Percentiles rank a stretch among this genome's conserved stretches.
Conservation (phyloP, 108 stramenopile genomes). For the Cyclostephanos invisitatus region DNA sequence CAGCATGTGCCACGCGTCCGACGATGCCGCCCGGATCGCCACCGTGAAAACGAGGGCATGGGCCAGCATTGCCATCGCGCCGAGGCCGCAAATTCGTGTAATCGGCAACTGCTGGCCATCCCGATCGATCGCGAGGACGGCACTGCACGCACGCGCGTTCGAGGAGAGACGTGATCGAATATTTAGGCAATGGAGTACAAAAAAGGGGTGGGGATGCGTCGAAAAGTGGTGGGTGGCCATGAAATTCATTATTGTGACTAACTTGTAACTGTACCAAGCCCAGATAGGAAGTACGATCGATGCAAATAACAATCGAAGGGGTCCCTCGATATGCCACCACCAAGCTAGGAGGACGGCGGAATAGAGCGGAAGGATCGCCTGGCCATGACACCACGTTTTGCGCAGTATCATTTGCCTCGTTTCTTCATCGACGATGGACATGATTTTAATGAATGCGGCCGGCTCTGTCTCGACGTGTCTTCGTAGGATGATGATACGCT, state of each 20-base stretch:
- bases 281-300: constrained; percentile 24
- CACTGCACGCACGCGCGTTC: too few species aligned
- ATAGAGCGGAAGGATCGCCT: constrained; percentile 27
- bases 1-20: constrained; percentile 21
- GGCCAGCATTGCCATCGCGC: constrained; percentile 10
- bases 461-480: too few species aligned
- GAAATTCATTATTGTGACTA: not conserved
- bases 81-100: constrained; percentile 8
- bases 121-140: constrained; percentile 12
- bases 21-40: constrained; percentile 4
- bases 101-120: not conserved
- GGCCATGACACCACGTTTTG: constrained; percentile 49
- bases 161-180: not conserved
- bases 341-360: constrained; percentile 19
- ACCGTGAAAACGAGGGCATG: constrained; percentile 22
- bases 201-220: not conserved
- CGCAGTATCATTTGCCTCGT: constrained; percentile 29
- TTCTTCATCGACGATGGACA: constrained; percentile 31
- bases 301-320: constrained; percentile 18
- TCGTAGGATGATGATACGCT: too few species aligned
- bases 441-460: too few species aligned
- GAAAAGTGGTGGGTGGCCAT: too few species aligned
- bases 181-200: not conserved
- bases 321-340: constrained; percentile 14
- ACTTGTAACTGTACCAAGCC: constrained; percentile 29